Evolutionary conservation across 1,284 basidiomycete genomes (phyloP).

Genomic region (Puccinia sorghi): DNA sequence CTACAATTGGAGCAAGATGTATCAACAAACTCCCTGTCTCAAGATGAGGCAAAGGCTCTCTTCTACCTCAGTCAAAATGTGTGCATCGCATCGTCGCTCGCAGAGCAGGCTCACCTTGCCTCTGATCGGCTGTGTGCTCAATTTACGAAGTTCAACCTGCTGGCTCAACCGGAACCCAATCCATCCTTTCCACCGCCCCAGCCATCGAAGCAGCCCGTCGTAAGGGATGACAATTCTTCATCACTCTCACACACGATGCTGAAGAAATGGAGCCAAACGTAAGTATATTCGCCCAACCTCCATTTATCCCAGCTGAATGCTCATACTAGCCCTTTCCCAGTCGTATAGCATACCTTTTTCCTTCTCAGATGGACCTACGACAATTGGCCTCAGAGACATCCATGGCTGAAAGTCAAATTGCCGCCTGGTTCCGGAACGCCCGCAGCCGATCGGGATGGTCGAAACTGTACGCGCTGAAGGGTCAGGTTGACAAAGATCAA

Average conservation of each 20-base stretch:
- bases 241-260: not conserved
- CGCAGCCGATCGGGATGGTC: constrained; percentile 36
- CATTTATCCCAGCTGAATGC: not conserved
- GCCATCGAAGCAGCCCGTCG: not conserved
- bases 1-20: not conserved
- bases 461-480: constrained; percentile 27
- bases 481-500: constrained; percentile 14
- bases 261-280: constrained; percentile 29
- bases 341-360: constrained; percentile 35
- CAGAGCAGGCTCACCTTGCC: not conserved
- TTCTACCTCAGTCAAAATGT: not conserved
- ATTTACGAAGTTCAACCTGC: not conserved
- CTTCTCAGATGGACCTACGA: not conserved
- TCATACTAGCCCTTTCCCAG: not conserved
- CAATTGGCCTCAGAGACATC: constrained; percentile 16
- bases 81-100: not conserved
- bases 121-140: not conserved
- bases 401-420: not conserved
- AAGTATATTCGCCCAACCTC: not conserved
- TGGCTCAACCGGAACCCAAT: not conserved
- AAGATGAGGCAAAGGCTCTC: not conserved
- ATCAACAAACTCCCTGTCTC: not conserved
- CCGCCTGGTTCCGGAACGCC: constrained; percentile 38
- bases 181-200: not conserved
- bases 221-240: not conserved